These are phyloP conservation scores for Penicillium brasilianum DNA, from an alignment of 2,329 filamentous ascomycete species.

Conservation along the genomic window DNA sequence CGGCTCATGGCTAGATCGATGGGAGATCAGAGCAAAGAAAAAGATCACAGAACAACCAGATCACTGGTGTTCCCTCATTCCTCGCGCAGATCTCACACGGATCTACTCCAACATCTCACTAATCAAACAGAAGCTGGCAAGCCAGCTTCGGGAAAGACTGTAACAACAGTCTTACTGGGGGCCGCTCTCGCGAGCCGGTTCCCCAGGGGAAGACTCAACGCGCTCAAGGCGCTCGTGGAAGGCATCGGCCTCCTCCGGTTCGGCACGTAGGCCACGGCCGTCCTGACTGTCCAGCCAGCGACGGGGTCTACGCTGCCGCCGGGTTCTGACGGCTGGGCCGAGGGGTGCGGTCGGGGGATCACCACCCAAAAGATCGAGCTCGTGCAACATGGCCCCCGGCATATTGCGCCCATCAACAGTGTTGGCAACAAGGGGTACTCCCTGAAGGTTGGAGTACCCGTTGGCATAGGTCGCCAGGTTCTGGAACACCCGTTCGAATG, in stretches of 20 bases:
- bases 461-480: constrained; percentile 1
- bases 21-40: not conserved
- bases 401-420: no score
- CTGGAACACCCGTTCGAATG: not conserved
- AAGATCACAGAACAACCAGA: not conserved
- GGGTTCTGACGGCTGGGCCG: no score
- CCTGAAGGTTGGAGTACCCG: constrained; percentile 12
- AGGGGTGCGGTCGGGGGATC: no score
- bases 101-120: not conserved
- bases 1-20: not conserved
- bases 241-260: not conserved
- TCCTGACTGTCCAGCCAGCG: not conserved
- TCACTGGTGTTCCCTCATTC: not conserved
- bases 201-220: not conserved
- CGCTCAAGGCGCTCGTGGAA: not conserved
- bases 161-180: not conserved
- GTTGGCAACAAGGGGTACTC: not conserved
- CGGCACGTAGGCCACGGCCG: not conserved
- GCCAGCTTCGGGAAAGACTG: not conserved
- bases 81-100: not conserved
- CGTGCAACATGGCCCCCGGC: no score
- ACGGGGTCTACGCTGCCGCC: no score
- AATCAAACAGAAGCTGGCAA: not conserved
- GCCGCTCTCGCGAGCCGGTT: not conserved
- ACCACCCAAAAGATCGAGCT: no score